Evolutionary conservation across 495 filamentous ascomycete species (phyloP), one percentile per base, ranked within the genome.

Genomic region (Penicillium cosmopolitanum): DNA sequence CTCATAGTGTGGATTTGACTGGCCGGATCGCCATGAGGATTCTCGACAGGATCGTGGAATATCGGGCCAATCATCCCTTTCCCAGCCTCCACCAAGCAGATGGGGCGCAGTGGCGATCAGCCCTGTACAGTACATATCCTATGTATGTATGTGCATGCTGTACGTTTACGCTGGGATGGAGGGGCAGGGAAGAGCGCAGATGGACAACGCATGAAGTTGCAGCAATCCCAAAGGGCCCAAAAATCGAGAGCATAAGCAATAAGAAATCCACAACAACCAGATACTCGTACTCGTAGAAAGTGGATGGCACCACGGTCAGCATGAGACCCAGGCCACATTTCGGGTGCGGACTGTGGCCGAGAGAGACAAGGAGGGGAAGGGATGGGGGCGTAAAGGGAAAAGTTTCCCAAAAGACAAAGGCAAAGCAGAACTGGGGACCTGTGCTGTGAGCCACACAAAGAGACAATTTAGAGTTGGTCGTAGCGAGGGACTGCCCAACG

Each of bases 101-200:
- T 66, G 65, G 67, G 60, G 66, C 50, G 64, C 63, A 62, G 50
- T 67, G 73, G 65, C 66, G 69, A 74, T 76, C 73, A 58, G 53
- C 51, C 51, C 35, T 55, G 50, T 57, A 33, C 23, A 23, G 23
- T 23, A 23, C 23, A 23, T 23, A 23, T 23, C 23, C 28, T 31
- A 9, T 31, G 28, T 43, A 23, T 16, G 5, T 51, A 35, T 54
- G 18, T 53, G 31, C 40, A 51, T 51, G 35, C n/a, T 19, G 15
- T 21, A 44, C 23, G 38, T 42, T 16, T 19, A 11, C 10, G 51
- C 19, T n/a, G 13, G 51, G n/a, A 23, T 46, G 25, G 50, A 25
- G 31, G 23, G 35, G 50, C 7, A 4, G 15, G 11, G 36, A 9
- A 9, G 15, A 38, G 11, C 4, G 19, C 25, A 31, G 19, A 7